Percentiles rank a stretch among this genome's conserved stretches.
phyloP scores from a whole-genome alignment of 2,329 filamentous ascomycete species.

The Orbilia quercus region DNA sequence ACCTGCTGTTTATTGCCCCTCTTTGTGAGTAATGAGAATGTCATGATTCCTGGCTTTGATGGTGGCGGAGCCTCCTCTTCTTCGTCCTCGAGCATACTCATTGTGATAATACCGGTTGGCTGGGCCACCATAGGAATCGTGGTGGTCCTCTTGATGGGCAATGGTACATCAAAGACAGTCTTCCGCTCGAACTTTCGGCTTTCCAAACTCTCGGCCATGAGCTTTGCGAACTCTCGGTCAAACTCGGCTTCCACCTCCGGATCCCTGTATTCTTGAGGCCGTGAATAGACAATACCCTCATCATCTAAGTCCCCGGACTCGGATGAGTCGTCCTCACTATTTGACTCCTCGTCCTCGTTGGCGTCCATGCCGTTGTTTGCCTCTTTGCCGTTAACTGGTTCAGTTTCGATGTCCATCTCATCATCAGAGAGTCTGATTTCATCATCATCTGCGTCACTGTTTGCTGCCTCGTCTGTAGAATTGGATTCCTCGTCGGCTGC shows the following conservation, averaged over 20 bases:
- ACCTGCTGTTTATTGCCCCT: slow-evolving; percentile 95
- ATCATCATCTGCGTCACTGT: slow-evolving; percentile 73
- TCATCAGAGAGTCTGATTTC: slow-evolving; percentile 68
- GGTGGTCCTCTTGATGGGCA: slow-evolving; percentile 78
- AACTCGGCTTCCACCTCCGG: slow-evolving; percentile 97
- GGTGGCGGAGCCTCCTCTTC: slow-evolving; percentile 41
- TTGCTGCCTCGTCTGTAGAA: slow-evolving; percentile 71
- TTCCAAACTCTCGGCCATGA: slow-evolving; percentile 97
- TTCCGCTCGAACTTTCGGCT: slow-evolving; percentile 96
- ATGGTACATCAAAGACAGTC: slow-evolving; percentile 91
- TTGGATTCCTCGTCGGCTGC: slow-evolving; percentile 74
- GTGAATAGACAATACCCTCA: slow-evolving; percentile 89
- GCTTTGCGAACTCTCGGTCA: slow-evolving; percentile 95
- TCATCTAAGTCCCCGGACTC: slow-evolving; percentile 74
- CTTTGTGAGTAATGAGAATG: slow-evolving; percentile 95
- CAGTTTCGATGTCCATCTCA: slow-evolving; percentile 64
- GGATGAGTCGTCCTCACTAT: slow-evolving; percentile 67
- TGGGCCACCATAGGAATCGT: slow-evolving; percentile 58
- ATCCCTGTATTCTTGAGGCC: slow-evolving; percentile 88
- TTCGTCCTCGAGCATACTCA: slow-evolving; percentile 54
- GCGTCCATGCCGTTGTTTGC: slow-evolving; percentile 62
- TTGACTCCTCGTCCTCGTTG: slow-evolving; percentile 65
- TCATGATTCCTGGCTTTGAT: slow-evolving; percentile 75
- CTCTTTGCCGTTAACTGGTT: slow-evolving; percentile 66
- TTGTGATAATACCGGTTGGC: slow-evolving; percentile 35